These are phyloP conservation scores for Aspergillus clavatus DNA, from an alignment of 2,329 filamentous ascomycete species.

Conservation along the genomic window DNA sequence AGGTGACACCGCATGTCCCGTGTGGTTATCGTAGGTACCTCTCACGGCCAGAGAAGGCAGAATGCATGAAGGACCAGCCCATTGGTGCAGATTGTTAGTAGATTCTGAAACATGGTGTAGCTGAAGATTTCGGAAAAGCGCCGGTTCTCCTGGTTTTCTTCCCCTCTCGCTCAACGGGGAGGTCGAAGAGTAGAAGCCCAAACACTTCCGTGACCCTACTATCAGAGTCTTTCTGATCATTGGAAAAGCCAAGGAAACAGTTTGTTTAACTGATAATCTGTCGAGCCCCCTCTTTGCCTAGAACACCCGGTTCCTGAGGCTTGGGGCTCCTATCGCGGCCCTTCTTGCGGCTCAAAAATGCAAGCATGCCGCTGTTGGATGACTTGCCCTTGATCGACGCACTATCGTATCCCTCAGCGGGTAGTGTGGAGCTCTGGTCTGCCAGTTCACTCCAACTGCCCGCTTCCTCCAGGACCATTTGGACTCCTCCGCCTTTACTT, in stretches of 20 bases:
- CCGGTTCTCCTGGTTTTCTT: neutral
- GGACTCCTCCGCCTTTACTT: slow-evolving; percentile 76
- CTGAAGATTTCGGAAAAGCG: neutral
- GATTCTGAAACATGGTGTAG: neutral
- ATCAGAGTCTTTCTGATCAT: neutral
- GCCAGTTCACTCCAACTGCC: slow-evolving; percentile 90
- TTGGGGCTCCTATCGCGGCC: slow-evolving; percentile 88
- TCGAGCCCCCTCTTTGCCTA: slow-evolving; percentile 91
- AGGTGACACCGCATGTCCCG: neutral
- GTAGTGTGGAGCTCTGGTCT: slow-evolving; percentile 72
- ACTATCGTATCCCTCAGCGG: slow-evolving; percentile 55
- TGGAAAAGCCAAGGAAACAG: neutral
- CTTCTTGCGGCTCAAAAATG: slow-evolving; percentile 84
- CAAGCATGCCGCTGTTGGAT: slow-evolving; percentile 70
- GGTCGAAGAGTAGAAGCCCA: neutral
- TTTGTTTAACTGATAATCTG: slow-evolving; percentile 70
- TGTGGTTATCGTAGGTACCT: neutral
- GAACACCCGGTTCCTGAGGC: slow-evolving; percentile 84
- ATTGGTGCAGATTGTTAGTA: neutral
- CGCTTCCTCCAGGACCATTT: slow-evolving; percentile 83
- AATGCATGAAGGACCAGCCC: neutral
- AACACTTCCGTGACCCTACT: neutral
- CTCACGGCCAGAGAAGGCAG: neutral
- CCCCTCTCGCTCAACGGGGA: neutral
- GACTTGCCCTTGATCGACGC: slow-evolving; percentile 43